phyloP scores from a whole-genome alignment of 2,329 filamentous ascomycete species.

The Chalara sp. region DNA sequence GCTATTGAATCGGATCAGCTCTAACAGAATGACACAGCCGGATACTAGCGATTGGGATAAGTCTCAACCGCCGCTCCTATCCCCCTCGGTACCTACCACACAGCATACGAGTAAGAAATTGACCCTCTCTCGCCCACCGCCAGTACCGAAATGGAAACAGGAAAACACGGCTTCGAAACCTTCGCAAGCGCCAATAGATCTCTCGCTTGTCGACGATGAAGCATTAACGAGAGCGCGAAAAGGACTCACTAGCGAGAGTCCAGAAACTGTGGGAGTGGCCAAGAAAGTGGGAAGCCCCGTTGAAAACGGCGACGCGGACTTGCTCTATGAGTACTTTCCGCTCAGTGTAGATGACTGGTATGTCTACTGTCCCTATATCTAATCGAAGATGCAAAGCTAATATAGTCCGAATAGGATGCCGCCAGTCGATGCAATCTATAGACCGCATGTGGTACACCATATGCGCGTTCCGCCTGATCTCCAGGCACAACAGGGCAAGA shows the following conservation, averaged over 20 bases:
- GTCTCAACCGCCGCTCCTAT: conserved; percentile 21
- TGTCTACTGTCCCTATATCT: conserved; percentile 23
- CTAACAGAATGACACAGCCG: background rate
- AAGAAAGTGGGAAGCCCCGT: conserved; percentile 51
- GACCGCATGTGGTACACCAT: conserved; percentile 91
- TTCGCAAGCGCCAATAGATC: conserved; percentile 20
- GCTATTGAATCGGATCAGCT: background rate
- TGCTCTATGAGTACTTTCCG: conserved; percentile 92
- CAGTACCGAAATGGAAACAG: conserved; percentile 26
- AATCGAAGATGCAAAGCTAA: background rate
- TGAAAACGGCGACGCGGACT: conserved; percentile 76
- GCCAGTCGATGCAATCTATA: conserved; percentile 82
- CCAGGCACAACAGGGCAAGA: conserved; percentile 60
- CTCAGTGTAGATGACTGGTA: conserved; percentile 81
- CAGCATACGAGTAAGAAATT: conserved; percentile 15
- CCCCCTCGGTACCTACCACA: conserved; percentile 11
- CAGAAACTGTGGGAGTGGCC: background rate
- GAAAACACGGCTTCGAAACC: conserved; percentile 11
- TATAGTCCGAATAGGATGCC: conserved; percentile 53
- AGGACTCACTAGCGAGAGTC: background rate
- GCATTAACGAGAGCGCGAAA: background rate
- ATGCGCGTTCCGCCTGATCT: conserved; percentile 64
- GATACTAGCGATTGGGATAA: conserved; percentile 10
- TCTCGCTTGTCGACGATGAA: conserved; percentile 25
- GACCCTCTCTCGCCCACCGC: conserved; percentile 18